A percentile compares a stretch with the other conserved stretches of the same genome.
phyloP scores from a whole-genome alignment of 768 basidiomycete genomes.

The Tubosaeta brunneosetosa region DNA sequence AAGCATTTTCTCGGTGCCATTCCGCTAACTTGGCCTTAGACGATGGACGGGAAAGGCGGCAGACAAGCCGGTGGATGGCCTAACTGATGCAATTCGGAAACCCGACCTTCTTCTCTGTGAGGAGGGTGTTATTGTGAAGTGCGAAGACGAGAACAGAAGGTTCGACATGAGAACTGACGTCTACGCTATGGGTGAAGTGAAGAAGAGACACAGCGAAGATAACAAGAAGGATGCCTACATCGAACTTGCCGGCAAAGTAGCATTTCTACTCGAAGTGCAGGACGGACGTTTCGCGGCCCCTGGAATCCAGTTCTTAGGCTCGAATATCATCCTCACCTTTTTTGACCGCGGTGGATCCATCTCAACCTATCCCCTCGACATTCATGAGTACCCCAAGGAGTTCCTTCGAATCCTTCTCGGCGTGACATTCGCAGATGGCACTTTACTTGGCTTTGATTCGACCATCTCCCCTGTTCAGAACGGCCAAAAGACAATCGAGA shows the following conservation, averaged over 20 bases:
- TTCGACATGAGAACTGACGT: neutral
- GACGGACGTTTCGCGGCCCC: neutral
- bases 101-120: neutral
- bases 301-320: neutral
- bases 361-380: neutral
- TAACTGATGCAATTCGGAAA: neutral
- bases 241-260: neutral
- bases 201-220: neutral
- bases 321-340: neutral
- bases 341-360: conserved; percentile 7
- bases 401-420: neutral
- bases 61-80: neutral
- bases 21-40: neutral
- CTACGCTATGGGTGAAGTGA: neutral
- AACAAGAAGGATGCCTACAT: neutral
- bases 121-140: neutral
- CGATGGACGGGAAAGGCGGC: neutral
- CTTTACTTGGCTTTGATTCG: neutral
- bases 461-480: neutral
- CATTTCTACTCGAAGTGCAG: neutral
- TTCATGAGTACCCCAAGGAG: neutral
- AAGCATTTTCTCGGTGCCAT: neutral
- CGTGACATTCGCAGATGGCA: neutral
- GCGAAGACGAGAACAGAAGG: neutral
- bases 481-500: neutral